Percentiles rank a stretch among this genome's conserved stretches.
phyloP scores from a whole-genome alignment of 352 stramenopile genomes.

The Hyaloperonospora arabidopsidis region DNA sequence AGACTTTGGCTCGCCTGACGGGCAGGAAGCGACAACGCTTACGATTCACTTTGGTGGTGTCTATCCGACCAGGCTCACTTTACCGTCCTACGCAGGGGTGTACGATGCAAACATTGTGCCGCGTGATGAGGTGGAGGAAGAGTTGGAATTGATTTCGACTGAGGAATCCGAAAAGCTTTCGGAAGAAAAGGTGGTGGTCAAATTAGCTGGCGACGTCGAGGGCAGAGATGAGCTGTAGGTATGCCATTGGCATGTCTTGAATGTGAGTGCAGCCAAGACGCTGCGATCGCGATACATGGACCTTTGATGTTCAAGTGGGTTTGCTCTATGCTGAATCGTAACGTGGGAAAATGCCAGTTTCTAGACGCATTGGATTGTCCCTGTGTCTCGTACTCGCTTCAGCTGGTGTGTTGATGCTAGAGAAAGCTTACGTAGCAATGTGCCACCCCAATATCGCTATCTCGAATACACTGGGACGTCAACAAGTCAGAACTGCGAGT shows the following conservation, averaged over 20 bases:
- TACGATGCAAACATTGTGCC: slow-evolving; percentile 60
- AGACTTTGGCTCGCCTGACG: slow-evolving; percentile 45
- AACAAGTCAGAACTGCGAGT: too few relatives aligned
- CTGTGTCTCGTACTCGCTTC: too few relatives aligned
- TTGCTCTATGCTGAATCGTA: too few relatives aligned
- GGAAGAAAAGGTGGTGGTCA: slow-evolving; percentile 33
- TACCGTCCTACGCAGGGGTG: slow-evolving; percentile 55
- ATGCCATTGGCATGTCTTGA: slow-evolving; percentile 8
- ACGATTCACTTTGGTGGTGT: slow-evolving; percentile 64
- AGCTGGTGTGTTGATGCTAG: too few relatives aligned
- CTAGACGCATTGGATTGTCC: too few relatives aligned
- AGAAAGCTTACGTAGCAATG: too few relatives aligned
- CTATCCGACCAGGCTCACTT: slow-evolving; percentile 63
- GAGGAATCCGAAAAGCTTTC: slow-evolving; percentile 15
- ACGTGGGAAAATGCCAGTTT: too few relatives aligned
- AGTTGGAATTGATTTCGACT: slow-evolving; percentile 23
- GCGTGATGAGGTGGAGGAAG: slow-evolving; percentile 19
- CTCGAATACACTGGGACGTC: too few relatives aligned
- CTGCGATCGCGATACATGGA: slow-evolving; percentile 18
- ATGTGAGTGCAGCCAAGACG: slow-evolving; percentile 4
- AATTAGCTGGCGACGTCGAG: slow-evolving; percentile 47
- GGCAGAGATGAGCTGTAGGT: slow-evolving; percentile 48
- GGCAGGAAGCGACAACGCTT: slow-evolving; percentile 53
- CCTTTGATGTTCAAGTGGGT: not conserved
- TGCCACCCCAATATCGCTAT: too few relatives aligned